phyloP scores from a whole-genome alignment of 139 green algal species.

The Pleodorina starrii region DNA sequence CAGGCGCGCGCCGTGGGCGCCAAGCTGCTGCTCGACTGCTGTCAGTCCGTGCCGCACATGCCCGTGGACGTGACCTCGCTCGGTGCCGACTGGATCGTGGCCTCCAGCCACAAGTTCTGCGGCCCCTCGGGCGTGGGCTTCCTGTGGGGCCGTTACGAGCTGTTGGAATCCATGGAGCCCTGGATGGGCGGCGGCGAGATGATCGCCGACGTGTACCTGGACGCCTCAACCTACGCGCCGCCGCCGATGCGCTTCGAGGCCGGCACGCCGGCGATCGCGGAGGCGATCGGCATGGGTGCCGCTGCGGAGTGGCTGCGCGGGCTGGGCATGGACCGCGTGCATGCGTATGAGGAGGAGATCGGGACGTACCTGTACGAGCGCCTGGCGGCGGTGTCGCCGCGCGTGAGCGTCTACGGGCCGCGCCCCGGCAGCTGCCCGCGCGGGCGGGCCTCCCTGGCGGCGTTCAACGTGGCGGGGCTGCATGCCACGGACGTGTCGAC shows the following conservation, averaged over 20 bases:
- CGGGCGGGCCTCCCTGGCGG: conserved; percentile 81
- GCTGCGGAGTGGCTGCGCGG: conserved; percentile 78
- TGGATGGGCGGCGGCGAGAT: conserved; percentile 99
- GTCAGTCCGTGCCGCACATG: conserved; percentile 97
- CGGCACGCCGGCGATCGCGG: conserved; percentile 96
- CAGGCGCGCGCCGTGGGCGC: conserved; percentile 72
- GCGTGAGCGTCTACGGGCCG: conserved; percentile 87
- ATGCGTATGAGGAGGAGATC: conserved; percentile 76
- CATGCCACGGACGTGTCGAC: conserved; percentile 97
- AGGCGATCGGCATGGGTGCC: conserved; percentile 79
- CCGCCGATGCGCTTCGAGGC: conserved; percentile 97
- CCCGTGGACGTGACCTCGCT: conserved; percentile 91
- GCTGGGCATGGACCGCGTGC: conserved; percentile 85
- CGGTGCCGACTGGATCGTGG: conserved; percentile 96
- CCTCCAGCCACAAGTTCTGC: conserved; percentile 97
- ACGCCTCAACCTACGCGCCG: conserved; percentile 93
- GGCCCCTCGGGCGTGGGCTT: conserved; percentile 98
- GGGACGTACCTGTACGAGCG: conserved; percentile 35
- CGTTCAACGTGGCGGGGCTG: conserved; percentile 97
- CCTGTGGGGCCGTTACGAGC: conserved; percentile 92
- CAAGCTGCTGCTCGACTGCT: conserved; percentile 95
- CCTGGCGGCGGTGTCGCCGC: background rate
- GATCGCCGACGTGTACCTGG: conserved; percentile 95
- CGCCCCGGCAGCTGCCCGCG: conserved; percentile 44
- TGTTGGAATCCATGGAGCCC: conserved; percentile 94